Evolutionary conservation across 768 basidiomycete genomes (phyloP), one percentile per base, ranked within the genome.

Genomic region (Amanita jacksonii): DNA sequence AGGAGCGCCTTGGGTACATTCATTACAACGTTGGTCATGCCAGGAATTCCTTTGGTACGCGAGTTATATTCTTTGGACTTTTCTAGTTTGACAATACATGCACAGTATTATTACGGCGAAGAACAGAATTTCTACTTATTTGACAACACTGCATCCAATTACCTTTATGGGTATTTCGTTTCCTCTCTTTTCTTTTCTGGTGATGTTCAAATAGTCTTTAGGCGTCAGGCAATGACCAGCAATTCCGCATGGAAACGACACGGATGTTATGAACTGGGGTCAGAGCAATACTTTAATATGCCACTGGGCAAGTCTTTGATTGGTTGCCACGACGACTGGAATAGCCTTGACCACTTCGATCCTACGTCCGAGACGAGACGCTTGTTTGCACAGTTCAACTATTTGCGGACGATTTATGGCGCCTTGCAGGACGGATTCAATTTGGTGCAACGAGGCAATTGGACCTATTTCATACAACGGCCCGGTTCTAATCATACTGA

Each of bases 241-340:
- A 85, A 72, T 59, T 76, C 66, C 39, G 91, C 91, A 3, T 96
- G 92, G 92, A 84, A 90, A 57, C 77, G 85, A 25, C 92, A 96
- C 57, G 91, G 91, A 4, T 96, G 92, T 62, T 96, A 96, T 60
- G 72, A 69, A 35, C 77, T 94, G 25, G 92, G 92, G 8, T 94
- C 92, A 6, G 71, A 76, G 48, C 92, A 94, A 57, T 96, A 92
- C 65, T 96, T 85, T 72, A 91, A 94, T 63, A 86, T 93, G 77
- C 85, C 85, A 1, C 69, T 93, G 51, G 82, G 85, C 43, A 79
- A 77, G 53, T 64, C 85, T 2, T 58, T 90, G 24, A 66, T 90
- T 13, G 92, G 90, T 36, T 96, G 92, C 59, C 54, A 82, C 36
- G 89, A 94, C 56, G 80, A 86, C 52, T 92, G 86, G 88, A 93